phyloP scores from a whole-genome alignment of 2,329 filamentous ascomycete species.

The Penicillium sp. region DNA sequence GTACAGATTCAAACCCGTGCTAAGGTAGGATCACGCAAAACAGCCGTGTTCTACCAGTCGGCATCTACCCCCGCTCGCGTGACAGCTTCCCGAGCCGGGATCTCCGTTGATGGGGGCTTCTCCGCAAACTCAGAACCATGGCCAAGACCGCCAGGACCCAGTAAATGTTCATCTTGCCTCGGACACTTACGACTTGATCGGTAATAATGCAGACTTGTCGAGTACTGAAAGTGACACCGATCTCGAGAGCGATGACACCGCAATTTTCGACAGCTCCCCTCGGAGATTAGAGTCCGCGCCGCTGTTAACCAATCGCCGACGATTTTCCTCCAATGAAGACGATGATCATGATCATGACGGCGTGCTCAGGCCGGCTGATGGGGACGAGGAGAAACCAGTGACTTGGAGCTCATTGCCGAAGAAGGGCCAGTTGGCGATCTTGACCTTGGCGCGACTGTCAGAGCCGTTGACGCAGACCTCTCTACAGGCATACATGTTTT shows the following conservation, averaged over 20 bases:
- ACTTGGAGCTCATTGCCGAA: conserved; percentile 72
- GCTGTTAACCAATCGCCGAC: conserved; percentile 10
- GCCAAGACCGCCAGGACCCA: conserved; percentile 7
- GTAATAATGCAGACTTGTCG: background rate
- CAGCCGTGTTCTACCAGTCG: background rate
- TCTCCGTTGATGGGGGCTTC: conserved; percentile 21
- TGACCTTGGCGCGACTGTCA: conserved; percentile 74
- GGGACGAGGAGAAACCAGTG: conserved; percentile 47
- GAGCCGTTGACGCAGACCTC: conserved; percentile 81
- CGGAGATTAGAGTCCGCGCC: conserved; percentile 14
- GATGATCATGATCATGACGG: conserved; percentile 16
- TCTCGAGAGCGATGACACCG: conserved; percentile 19
- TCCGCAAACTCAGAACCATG: conserved; percentile 9
- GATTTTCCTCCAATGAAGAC: conserved; percentile 17
- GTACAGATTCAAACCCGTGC: too few relatives aligned
- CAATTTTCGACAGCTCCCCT: conserved; percentile 14
- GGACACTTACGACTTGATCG: background rate
- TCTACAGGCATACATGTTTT: conserved; percentile 78
- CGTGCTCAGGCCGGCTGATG: conserved; percentile 2
- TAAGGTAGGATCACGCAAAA: background rate
- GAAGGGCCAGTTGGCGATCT: conserved; percentile 73
- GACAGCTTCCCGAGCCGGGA: conserved; percentile 3
- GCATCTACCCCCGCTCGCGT: background rate
- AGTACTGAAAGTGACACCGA: conserved; percentile 15
- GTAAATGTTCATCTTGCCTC: background rate